phyloP scores from a whole-genome alignment of 257 asterid genomes.

The Echium plantagineum region DNA sequence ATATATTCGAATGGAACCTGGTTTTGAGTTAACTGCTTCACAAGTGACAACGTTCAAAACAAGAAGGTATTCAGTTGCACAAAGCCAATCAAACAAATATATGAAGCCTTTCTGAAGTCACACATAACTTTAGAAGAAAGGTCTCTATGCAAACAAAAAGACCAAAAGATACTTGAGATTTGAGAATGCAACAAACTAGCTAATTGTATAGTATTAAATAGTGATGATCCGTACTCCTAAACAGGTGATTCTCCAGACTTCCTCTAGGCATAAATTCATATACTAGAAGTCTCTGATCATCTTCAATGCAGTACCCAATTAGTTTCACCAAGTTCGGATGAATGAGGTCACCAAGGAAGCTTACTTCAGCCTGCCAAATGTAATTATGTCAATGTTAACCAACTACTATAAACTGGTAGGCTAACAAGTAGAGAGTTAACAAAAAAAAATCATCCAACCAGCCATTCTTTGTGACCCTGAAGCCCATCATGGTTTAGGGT shows the following conservation, averaged over 20 bases:
- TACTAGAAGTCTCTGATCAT: slow-evolving; percentile 84
- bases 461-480: slow-evolving; percentile 99
- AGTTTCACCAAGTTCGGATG: slow-evolving; percentile 89
- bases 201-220: slow-evolving; percentile 6
- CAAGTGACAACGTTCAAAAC: too few relatives aligned
- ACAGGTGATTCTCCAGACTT: slow-evolving; percentile 96
- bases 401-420: background rate
- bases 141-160: background rate
- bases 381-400: slow-evolving; percentile 17
- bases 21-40: too few relatives aligned
- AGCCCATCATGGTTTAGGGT: slow-evolving; percentile 93
- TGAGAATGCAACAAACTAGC: slow-evolving; percentile 1
- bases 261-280: slow-evolving; percentile 99
- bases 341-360: slow-evolving; percentile 81
- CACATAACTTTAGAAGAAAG: background rate
- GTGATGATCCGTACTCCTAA: slow-evolving; percentile 55
- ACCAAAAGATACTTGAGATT: slow-evolving; percentile 1
- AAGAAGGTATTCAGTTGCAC: too few relatives aligned
- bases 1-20: too few relatives aligned
- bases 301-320: slow-evolving; percentile 95
- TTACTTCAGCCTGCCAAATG: slow-evolving; percentile 85
- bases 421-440: slow-evolving; percentile 4
- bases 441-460: slow-evolving; percentile 50
- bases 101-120: background rate
- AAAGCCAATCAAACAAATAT: too few relatives aligned